Evolutionary conservation across 441 rosid genomes (phyloP).

Genomic region (Gossypium lobatum): DNA sequence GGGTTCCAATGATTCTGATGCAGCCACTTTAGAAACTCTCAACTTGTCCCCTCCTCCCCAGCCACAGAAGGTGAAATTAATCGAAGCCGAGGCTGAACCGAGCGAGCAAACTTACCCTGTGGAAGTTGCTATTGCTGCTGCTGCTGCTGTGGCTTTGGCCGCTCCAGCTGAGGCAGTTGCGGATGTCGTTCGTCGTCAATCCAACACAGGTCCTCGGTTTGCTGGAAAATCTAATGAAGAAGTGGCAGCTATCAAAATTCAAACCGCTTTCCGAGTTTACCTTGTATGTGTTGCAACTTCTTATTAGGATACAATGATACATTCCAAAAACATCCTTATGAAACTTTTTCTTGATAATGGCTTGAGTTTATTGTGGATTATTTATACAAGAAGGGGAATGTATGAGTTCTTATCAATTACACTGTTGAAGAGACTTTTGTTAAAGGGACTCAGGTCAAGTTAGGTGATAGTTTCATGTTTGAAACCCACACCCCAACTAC

Average conservation of each 20-base stretch:
- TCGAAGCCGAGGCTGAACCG: slow-evolving; percentile 43
- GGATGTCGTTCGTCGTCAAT: slow-evolving; percentile 35
- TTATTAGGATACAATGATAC: too few relatives aligned
- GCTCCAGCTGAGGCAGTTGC: slow-evolving; percentile 33
- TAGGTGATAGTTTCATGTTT: too few relatives aligned
- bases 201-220: slow-evolving; percentile 28
- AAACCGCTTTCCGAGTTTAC: slow-evolving; percentile 78
- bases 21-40: slow-evolving; percentile 30
- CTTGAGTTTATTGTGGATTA: not conserved
- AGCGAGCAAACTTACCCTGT: slow-evolving; percentile 27
- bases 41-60: slow-evolving; percentile 28
- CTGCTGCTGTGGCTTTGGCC: slow-evolving; percentile 24
- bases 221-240: slow-evolving; percentile 67
- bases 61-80: slow-evolving; percentile 45
- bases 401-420: not conserved
- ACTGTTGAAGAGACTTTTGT: not conserved
- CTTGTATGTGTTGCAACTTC: slow-evolving; percentile 35
- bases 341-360: not conserved
- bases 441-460: too few relatives aligned
- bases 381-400: not conserved
- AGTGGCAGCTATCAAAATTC: slow-evolving; percentile 78
- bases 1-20: slow-evolving; percentile 27
- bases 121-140: slow-evolving; percentile 20
- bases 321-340: not conserved
- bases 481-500: not conserved